Evolutionary conservation across 2,329 filamentous ascomycete genomes (phyloP).

Genomic region (Pseudogymnoascus pannorum): DNA sequence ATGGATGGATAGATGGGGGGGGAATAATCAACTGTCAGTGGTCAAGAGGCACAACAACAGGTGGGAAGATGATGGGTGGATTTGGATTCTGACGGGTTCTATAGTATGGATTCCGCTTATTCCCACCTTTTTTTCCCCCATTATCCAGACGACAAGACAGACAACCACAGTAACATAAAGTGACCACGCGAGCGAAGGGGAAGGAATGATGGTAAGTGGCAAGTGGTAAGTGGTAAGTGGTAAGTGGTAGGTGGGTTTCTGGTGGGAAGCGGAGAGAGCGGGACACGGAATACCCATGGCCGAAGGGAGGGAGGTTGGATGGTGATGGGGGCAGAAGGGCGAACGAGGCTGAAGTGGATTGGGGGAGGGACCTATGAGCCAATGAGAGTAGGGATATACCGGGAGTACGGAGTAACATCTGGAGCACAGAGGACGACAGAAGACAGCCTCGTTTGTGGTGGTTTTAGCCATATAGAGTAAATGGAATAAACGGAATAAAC

Average conservation of each 20-base stretch:
- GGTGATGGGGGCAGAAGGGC: neutral
- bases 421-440: neutral
- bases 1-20: no score
- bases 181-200: slow-evolving; percentile 1
- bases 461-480: neutral
- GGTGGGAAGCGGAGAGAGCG: slow-evolving; percentile 1
- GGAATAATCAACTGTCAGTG: no score
- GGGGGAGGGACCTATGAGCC: neutral
- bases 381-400: neutral
- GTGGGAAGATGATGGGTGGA: no score
- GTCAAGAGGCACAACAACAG: slow-evolving; percentile 1
- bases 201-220: neutral
- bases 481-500: neutral
- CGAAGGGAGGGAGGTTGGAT: no score
- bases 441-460: neutral
- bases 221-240: neutral
- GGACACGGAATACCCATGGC: neutral
- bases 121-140: neutral
- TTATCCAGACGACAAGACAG: neutral
- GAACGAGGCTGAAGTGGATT: slow-evolving; percentile 6
- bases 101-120: neutral
- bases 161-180: neutral
- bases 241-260: no score
- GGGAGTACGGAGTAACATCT: neutral
- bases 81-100: neutral